Base-by-base conservation (phyloP, 2,329 filamentous ascomycete species). In the Aspergillus pseudonomiae region DNA sequence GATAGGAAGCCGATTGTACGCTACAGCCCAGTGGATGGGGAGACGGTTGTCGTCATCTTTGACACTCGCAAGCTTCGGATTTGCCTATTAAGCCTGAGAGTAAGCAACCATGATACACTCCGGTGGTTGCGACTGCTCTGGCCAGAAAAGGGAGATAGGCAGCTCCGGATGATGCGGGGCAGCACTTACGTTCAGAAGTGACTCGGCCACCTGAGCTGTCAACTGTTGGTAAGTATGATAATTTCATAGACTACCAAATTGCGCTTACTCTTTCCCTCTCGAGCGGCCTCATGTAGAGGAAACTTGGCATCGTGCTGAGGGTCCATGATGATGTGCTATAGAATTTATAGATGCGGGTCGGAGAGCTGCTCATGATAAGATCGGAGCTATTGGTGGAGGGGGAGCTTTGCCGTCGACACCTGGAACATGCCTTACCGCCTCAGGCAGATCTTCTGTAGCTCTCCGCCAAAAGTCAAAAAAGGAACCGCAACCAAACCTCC, bases 21-120 rank as follows among this genome's bases (percentile, higher is more conserved):
- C 95, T 2, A 89, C 88, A 0, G 95, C 94, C 95, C 95, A 99
- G 83, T 99, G 95, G 62, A 98, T 88, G 2, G 95, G 90, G 43
- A 97, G 86, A 52, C 95, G 91, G 19, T 93, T 92, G 77, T 99
- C 95, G 56, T 92, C 90, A 73, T 99, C 95, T 73, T 82, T 83
- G 72, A 89, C 88, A 63, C 81, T 84, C 30, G 92, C 89, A 45
- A 96, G 86, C 72, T 91, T 94, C 2, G 91, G 89, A 73, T 96
- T 93, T 69, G 89, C 88, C 90, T 94, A 26, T 10, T 14, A 4
- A 19, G 12, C 14, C 6, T 43, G 24, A 36, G 1, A 4, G 21
- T 34, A 39, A 32, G 32, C 24, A 45, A 58, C 34, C 30, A 54
- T 30, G 36, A 26, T 43, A 34, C 46, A 34, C 30, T 26, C 28